Evolutionary conservation across 2,329 filamentous ascomycete genomes (phyloP), one percentile per base, ranked within the genome.

Genomic region (Fusarium fujikuroi): DNA sequence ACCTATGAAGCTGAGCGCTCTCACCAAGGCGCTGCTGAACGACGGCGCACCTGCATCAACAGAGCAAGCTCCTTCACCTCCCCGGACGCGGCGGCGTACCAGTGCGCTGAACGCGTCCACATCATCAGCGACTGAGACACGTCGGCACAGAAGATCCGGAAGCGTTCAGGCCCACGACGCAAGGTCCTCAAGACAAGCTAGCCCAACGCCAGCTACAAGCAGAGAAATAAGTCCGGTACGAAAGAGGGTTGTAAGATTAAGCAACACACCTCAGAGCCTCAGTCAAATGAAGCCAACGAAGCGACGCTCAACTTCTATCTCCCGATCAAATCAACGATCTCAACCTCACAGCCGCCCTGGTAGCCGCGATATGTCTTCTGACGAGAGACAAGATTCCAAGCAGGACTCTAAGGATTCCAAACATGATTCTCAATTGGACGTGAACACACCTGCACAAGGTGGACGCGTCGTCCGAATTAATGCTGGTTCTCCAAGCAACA

Each of bases 1-100:
- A 75, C 95, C 95, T 77, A 94, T 96, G 90, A 97, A 96, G 84
- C 92, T 98, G 80, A 98, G 95, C 80, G 95, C 95, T 77, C 89
- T 96, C 75, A 97, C 95, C 54, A 95, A 96, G 80, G 95, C 94
- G 25, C 86, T 98, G 21, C 87, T 98, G 30, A 89, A 90, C 64
- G 90, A 92, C 67, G 88, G 89, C 47, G 87, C 84, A 7, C 87
- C 89, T 14, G 85, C 86, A 81, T 78, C 79, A 72, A 73, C 76
- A 7, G 72, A 81, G 32, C 80, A 82, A 18, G 79, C 83, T 5
- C 79, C 84, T 10, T 87, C 87, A 10, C 85, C 86, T 5, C 82
- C 85, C 28, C 79, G 83, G 66, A 87, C 85, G 28, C 85, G 88
- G 75, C 83, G 87, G 70, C 86, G 87, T 53, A 79, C 79, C 4